phyloP scores from a whole-genome alignment of 208 protist genomes.

The Trypanosoma platydactyli region DNA sequence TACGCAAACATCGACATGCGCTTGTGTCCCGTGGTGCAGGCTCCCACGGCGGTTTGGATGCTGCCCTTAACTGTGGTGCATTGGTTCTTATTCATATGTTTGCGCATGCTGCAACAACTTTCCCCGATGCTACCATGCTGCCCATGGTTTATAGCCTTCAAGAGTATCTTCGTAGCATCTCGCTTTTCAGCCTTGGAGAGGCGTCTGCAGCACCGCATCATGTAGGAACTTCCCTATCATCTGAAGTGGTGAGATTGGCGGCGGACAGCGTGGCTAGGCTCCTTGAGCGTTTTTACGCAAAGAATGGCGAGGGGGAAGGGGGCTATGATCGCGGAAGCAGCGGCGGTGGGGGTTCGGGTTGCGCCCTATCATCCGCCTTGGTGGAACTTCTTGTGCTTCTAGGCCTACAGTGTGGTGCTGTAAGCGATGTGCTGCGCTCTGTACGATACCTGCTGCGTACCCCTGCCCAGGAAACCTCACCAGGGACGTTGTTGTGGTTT shows the following conservation, averaged over 20 bases:
- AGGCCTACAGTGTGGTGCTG: slow-evolving; percentile 66
- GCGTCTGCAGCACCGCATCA: slow-evolving; percentile 6
- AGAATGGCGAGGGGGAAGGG: background rate
- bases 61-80: slow-evolving; percentile 76
- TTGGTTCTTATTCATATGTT: slow-evolving; percentile 83
- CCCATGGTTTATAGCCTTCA: slow-evolving; percentile 66
- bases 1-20: slow-evolving; percentile 52
- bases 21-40: slow-evolving; percentile 8
- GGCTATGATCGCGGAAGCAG: background rate
- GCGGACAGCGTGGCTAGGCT: slow-evolving; percentile 52
- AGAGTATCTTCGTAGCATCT: slow-evolving; percentile 69
- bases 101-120: slow-evolving; percentile 29
- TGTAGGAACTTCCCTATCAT: slow-evolving; percentile 35
- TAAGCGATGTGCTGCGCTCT: slow-evolving; percentile 69
- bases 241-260: slow-evolving; percentile 59
- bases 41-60: slow-evolving; percentile 34
- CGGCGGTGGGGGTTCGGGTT: background rate
- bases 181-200: slow-evolving; percentile 71
- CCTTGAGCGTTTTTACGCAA: slow-evolving; percentile 32
- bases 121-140: slow-evolving; percentile 32
- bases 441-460: slow-evolving; percentile 62
- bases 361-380: slow-evolving; percentile 31
- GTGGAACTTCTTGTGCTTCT: slow-evolving; percentile 72
- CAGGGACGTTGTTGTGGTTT: slow-evolving; percentile 51
- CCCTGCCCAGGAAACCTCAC: slow-evolving; percentile 36